Evolutionary conservation across 441 rosid genomes (phyloP).

Genomic region (Arabidopsis lyrata): DNA sequence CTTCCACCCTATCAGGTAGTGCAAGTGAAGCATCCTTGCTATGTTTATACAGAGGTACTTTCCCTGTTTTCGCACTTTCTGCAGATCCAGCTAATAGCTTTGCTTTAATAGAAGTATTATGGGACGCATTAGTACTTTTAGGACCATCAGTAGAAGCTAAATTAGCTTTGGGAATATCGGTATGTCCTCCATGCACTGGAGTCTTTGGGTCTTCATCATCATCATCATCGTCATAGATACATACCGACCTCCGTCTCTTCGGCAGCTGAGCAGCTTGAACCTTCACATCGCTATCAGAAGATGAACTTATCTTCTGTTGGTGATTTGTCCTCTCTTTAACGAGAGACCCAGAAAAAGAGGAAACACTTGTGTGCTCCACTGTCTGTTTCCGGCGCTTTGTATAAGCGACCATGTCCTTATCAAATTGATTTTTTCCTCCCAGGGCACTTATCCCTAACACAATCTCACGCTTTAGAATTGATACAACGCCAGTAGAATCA

Average conservation of each 20-base stretch:
- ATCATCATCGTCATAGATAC: slow-evolving; percentile 75
- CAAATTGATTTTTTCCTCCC: slow-evolving; percentile 46
- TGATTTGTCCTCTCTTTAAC: slow-evolving; percentile 51
- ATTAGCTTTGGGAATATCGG: slow-evolving; percentile 48
- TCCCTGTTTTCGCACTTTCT: slow-evolving; percentile 52
- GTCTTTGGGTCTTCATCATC: slow-evolving; percentile 87
- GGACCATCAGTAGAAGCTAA: slow-evolving; percentile 46
- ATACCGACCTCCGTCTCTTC: slow-evolving; percentile 85
- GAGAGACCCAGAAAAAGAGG: slow-evolving; percentile 48
- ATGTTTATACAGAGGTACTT: slow-evolving; percentile 46
- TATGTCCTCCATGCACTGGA: slow-evolving; percentile 82
- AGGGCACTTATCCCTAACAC: slow-evolving; percentile 59
- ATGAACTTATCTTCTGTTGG: slow-evolving; percentile 32
- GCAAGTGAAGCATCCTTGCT: slow-evolving; percentile 48
- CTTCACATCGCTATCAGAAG: slow-evolving; percentile 41
- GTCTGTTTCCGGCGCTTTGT: slow-evolving; percentile 67
- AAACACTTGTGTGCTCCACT: slow-evolving; percentile 62
- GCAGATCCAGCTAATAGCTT: slow-evolving; percentile 47
- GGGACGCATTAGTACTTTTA: slow-evolving; percentile 47
- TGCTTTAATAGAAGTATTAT: slow-evolving; percentile 43
- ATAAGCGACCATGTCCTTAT: slow-evolving; percentile 70
- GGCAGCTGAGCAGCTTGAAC: slow-evolving; percentile 54
- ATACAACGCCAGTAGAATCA: slow-evolving; percentile 36
- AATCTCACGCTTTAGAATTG: slow-evolving; percentile 47
- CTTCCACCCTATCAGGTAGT: slow-evolving; percentile 45